Evolutionary conservation across 129 eudicot genomes (phyloP).

Genomic region (Daucus carota): DNA sequence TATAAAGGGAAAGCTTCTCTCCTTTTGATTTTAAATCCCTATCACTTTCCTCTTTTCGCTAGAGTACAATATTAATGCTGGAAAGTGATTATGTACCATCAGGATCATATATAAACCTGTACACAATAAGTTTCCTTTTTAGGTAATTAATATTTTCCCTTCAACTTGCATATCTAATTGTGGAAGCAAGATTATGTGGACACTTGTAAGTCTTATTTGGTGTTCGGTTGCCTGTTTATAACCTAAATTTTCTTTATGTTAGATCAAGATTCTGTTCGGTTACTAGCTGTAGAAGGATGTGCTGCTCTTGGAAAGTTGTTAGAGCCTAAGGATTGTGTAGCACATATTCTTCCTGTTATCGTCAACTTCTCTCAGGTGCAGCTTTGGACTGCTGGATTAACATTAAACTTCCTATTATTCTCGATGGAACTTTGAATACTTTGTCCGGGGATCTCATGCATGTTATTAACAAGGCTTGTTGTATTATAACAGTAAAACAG

Average conservation of each 20-base stretch:
- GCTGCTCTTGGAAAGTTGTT: conserved; percentile 96
- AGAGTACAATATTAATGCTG: neutral
- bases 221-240: neutral
- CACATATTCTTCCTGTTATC: conserved; percentile 95
- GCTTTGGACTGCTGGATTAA: neutral
- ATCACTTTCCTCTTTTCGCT: neutral
- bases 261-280: conserved; percentile 99
- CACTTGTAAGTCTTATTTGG: neutral
- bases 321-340: conserved; percentile 92
- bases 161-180: neutral
- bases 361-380: conserved; percentile 93
- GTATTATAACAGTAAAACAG: neutral
- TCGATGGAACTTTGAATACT: neutral
- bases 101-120: neutral
- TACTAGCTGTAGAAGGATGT: conserved; percentile 99
- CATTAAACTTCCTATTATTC: neutral
- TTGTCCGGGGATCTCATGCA: neutral
- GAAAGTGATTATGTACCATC: neutral
- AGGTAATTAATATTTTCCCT: no score
- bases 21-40: neutral
- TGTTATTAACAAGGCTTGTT: neutral
- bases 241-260: conserved; percentile 17
- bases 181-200: neutral
- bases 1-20: neutral
- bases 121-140: no score